phyloP scores from a whole-genome alignment of 768 basidiomycete genomes.

The Lyophyllum shimeji region DNA sequence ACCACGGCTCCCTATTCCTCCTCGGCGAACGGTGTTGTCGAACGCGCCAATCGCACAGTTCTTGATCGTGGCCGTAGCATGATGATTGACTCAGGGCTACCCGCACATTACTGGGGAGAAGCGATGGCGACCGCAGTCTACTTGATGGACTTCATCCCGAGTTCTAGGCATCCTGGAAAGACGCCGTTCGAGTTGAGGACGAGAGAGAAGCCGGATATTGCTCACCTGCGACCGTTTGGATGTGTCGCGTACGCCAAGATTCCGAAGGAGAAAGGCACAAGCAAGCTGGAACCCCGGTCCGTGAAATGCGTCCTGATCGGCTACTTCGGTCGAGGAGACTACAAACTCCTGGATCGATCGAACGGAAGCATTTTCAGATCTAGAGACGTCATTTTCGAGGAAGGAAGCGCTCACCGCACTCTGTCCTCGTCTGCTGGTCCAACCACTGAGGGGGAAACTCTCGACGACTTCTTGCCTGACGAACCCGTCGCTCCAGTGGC shows the following conservation, averaged over 20 bases:
- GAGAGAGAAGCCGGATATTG: background rate
- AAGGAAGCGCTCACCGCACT: background rate
- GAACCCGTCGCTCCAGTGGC: background rate
- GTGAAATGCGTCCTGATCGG: background rate
- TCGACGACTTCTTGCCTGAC: background rate
- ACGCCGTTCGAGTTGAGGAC: background rate
- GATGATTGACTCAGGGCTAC: background rate
- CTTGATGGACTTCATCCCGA: background rate
- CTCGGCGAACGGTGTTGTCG: no score
- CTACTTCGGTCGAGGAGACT: background rate
- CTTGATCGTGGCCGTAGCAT: background rate
- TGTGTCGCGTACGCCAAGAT: background rate
- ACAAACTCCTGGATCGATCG: background rate
- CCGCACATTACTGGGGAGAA: background rate
- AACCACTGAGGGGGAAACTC: background rate
- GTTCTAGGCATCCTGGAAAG: background rate
- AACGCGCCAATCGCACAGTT: background rate
- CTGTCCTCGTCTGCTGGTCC: background rate
- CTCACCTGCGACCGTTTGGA: background rate
- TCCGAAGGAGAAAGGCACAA: background rate
- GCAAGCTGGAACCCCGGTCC: background rate
- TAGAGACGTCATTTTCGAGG: conserved; percentile 2
- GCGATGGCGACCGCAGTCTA: background rate
- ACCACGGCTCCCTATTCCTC: background rate
- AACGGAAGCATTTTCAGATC: background rate